Base-by-base conservation (phyloP, 768 basidiomycete species). In the Trametes coccinea region DNA sequence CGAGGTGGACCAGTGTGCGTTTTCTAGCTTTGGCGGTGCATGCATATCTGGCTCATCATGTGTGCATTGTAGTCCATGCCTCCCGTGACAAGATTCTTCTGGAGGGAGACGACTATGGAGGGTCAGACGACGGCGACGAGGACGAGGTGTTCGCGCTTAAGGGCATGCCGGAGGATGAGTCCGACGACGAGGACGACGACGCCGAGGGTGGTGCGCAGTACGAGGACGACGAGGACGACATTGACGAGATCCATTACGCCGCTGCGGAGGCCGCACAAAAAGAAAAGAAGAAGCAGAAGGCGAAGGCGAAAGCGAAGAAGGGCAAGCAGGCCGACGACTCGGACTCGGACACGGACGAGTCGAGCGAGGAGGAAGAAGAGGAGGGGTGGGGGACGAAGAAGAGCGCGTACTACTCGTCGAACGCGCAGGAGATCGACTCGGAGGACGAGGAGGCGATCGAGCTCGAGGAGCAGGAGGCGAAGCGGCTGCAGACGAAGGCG, bases 371-470 rank as follows among this genome's bases (percentile, higher is more conserved):
- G 47, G 7, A 29, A 29, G 47, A 48, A 60, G 84, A 83, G 63
- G 92, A 93, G 73, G 84, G 82, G 0, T 98, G 95, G 95, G 95
- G 95, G 9, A 80, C 78, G 61, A 84, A 85, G 63, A 88, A 88
- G 74, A 80, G 85, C 43, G 88, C 85, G 4, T 98, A 95, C 75
- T 96, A 96, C 71, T 85, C 92, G 3, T 91, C 90, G 4, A 93
- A 93, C 72, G 92, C 90, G 34, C 88, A 80, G 39, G 77, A 90
- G 56, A 76, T 93, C 40, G 92, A 92, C 54, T 89, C 88, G 40
- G 91, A 92, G 66, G 89, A 95, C 64, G 95, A 96, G 68, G 95
- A 96, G 73, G 90, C 86, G 37, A 84, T 91, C 69, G 89, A 90
- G 65, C 76, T 96, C 52, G 94, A 98, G 69, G 92, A 93, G 71